These are phyloP conservation scores for Botrytis cinerea DNA, from an alignment of 2,329 filamentous ascomycete genomes.

Conservation along the genomic window DNA sequence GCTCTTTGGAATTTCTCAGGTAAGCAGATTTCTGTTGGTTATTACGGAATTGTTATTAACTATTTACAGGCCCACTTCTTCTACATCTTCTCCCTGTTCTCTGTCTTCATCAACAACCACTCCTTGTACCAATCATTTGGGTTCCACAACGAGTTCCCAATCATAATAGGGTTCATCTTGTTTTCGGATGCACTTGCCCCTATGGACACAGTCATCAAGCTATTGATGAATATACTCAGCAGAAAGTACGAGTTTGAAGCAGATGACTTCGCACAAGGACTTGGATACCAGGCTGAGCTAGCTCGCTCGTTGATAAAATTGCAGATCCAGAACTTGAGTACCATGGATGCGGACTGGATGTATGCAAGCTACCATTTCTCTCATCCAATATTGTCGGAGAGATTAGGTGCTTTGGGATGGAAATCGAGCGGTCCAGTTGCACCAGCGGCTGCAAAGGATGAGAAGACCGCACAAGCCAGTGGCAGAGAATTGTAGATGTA, in stretches of 20 bases:
- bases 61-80: conserved; percentile 77
- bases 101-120: conserved; percentile 92
- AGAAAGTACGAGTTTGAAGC: conserved; percentile 96
- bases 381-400: conserved; percentile 92
- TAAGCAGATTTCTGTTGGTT: conserved; percentile 43
- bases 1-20: conserved; percentile 82
- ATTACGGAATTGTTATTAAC: conserved; percentile 37
- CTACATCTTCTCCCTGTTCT: conserved; percentile 96
- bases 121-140: conserved; percentile 91
- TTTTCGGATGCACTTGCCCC: conserved; percentile 96
- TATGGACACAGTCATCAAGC: conserved; percentile 91
- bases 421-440: conserved; percentile 52
- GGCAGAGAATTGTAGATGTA: conserved; percentile 70
- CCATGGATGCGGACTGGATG: conserved; percentile 98
- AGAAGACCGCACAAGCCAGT: conserved; percentile 65
- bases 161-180: conserved; percentile 95
- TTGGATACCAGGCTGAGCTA: conserved; percentile 83
- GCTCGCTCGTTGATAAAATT: conserved; percentile 91
- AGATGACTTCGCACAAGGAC: conserved; percentile 80
- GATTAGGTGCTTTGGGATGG: conserved; percentile 89
- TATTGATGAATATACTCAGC: conserved; percentile 93
- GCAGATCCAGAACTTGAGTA: conserved; percentile 96
- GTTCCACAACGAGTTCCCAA: conserved; percentile 79
- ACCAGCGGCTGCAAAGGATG: conserved; percentile 36
- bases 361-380: conserved; percentile 99